Conservation (phyloP, 805 yeast genomes). For the Teunomyces atbi region DNA sequence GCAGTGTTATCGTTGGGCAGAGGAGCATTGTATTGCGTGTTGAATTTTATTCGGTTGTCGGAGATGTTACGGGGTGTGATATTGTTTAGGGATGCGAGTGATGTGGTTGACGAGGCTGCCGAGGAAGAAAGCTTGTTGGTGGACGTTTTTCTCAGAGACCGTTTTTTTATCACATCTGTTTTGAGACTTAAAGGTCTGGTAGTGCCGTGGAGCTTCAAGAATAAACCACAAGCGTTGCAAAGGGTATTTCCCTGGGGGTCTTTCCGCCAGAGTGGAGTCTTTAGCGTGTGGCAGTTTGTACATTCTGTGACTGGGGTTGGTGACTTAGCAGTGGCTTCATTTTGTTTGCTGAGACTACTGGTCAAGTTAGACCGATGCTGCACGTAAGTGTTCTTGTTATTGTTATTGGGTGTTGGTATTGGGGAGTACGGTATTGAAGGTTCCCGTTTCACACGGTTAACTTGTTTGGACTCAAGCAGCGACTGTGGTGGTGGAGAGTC, state of each 20-base stretch:
- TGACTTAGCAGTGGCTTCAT: conserved; percentile 5
- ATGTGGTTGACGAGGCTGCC: background rate
- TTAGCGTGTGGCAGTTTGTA: conserved; percentile 55
- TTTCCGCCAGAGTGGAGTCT: conserved; percentile 63
- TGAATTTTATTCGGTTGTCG: conserved; percentile 7
- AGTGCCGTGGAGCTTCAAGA: conserved; percentile 59
- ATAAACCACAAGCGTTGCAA: conserved; percentile 65
- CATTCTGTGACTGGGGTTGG: conserved; percentile 39
- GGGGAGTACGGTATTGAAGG: background rate
- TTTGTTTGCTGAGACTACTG: conserved; percentile 16
- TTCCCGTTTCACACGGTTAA: background rate
- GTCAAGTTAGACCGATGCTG: conserved; percentile 18
- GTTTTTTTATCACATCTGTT: conserved; percentile 56
- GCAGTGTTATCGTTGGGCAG: background rate
- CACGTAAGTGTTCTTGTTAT: background rate
- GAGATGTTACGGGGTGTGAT: background rate
- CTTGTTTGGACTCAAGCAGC: conserved; percentile 2
- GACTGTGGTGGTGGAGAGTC: conserved; percentile 16
- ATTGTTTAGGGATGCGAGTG: background rate
- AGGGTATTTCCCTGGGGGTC: conserved; percentile 59
- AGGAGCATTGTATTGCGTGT: conserved; percentile 5
- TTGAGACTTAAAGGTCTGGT: conserved; percentile 58
- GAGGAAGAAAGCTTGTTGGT: conserved; percentile 7
- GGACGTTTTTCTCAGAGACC: conserved; percentile 43
- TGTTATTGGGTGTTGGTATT: background rate